phyloP scores from a whole-genome alignment of 192 early-diverging fungal genomes.

The Coemansia sp. region DNA sequence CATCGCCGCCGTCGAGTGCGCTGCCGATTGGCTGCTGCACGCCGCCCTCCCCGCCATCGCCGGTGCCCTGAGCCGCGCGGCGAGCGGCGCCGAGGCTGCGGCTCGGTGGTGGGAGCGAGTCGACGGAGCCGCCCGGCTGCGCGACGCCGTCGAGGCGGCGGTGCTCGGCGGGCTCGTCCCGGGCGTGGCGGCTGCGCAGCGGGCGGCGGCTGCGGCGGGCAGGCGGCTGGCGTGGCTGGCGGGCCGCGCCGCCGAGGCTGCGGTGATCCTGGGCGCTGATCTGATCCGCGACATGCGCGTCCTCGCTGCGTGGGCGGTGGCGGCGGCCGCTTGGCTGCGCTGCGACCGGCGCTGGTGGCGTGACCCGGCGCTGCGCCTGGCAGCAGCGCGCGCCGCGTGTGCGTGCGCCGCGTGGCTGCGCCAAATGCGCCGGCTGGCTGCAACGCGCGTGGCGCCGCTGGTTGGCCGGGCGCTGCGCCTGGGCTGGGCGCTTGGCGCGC shows the following conservation, averaged over 20 bases:
- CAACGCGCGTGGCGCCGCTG: neutral
- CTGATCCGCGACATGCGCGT: slow-evolving; percentile 15
- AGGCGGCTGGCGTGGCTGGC: slow-evolving; percentile 23
- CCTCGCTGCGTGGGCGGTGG: neutral
- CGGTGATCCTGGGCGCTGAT: slow-evolving; percentile 18
- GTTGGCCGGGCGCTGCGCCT: neutral
- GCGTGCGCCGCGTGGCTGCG: neutral
- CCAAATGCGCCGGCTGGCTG: neutral
- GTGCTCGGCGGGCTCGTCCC: slow-evolving; percentile 30
- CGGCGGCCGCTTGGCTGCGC: slow-evolving; percentile 6
- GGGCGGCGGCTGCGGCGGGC: neutral
- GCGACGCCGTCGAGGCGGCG: slow-evolving; percentile 18
- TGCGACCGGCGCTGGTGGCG: slow-evolving; percentile 34
- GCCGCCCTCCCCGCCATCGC: slow-evolving; percentile 20
- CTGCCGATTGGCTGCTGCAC: slow-evolving; percentile 37
- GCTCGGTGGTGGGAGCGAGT: slow-evolving; percentile 35
- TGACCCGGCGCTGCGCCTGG: neutral
- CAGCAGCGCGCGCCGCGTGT: neutral
- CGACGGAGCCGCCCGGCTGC: slow-evolving; percentile 18
- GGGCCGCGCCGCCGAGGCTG: slow-evolving; percentile 11
- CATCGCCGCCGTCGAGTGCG: slow-evolving; percentile 25
- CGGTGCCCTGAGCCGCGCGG: neutral
- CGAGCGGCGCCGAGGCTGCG: neutral
- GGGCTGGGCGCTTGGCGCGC: neutral
- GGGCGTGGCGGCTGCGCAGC: neutral